phyloP scores from a whole-genome alignment of 305 asterid genomes.

The Fraxinus floribunda region DNA sequence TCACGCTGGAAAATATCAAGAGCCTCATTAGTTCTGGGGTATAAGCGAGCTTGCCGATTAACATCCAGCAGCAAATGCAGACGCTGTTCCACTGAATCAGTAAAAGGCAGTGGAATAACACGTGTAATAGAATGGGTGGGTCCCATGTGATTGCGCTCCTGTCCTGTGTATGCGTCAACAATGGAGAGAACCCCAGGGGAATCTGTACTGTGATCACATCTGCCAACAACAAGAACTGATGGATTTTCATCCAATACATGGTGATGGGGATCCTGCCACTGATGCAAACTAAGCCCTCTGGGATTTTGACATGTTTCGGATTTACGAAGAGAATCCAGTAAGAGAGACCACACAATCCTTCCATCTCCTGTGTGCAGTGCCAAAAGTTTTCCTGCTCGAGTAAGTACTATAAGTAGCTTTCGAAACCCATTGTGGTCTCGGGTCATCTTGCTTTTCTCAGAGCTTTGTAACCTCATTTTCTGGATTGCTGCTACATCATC shows the following conservation, averaged over 20 bases:
- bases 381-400: constrained; percentile 79
- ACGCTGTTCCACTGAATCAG: constrained; percentile 88
- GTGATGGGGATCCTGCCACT: constrained; percentile 99
- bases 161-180: constrained; percentile 84
- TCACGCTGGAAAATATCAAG: constrained; percentile 65
- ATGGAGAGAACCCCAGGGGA: constrained; percentile 76
- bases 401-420: constrained; percentile 82
- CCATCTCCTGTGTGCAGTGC: constrained; percentile 99
- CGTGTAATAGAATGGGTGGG: constrained; percentile 70
- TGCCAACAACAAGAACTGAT: constrained; percentile 85
- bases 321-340: constrained; percentile 65
- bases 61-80: constrained; percentile 76
- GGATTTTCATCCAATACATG: constrained; percentile 95
- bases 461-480: constrained; percentile 73
- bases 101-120: constrained; percentile 75
- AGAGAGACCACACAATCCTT: constrained; percentile 66
- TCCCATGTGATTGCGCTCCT: constrained; percentile 60
- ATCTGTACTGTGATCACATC: constrained; percentile 64
- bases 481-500: constrained; percentile 87
- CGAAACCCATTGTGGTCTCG: constrained; percentile 84
- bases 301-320: constrained; percentile 73
- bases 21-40: constrained; percentile 90
- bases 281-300: constrained; percentile 64
- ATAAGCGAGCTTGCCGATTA: constrained; percentile 59
- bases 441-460: constrained; percentile 88